Percentiles rank a stretch among this genome's conserved stretches.
phyloP scores from a whole-genome alignment of 768 basidiomycete species.

The Phlebiopsis flavidoalba region DNA sequence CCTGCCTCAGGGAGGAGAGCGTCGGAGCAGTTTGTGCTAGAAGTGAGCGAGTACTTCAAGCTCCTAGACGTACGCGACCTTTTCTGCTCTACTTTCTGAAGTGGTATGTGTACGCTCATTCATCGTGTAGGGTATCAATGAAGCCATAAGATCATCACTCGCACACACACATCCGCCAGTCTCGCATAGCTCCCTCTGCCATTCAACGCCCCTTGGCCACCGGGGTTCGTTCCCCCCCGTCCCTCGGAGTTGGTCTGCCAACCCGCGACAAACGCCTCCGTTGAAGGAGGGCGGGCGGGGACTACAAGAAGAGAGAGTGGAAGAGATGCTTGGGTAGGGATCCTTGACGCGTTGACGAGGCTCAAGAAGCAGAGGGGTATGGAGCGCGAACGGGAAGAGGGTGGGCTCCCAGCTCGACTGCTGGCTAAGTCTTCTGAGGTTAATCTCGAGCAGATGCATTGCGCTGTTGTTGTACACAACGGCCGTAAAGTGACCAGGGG shows the following conservation, averaged over 20 bases:
- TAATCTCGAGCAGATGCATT: not conserved
- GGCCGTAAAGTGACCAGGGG: no score
- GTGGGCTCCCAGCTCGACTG: not conserved
- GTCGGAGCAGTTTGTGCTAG: slow-evolving; percentile 83
- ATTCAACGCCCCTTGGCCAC: slow-evolving; percentile 76
- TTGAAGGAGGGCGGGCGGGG: slow-evolving; percentile 40
- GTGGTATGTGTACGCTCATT: not conserved
- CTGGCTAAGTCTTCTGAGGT: not conserved
- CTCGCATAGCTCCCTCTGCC: slow-evolving; percentile 83
- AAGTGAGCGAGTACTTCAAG: slow-evolving; percentile 84
- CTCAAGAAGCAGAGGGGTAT: slow-evolving; percentile 50
- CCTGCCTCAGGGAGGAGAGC: slow-evolving; percentile 75
- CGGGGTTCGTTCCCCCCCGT: slow-evolving; percentile 74
- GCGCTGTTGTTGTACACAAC: no score
- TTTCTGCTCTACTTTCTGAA: not conserved
- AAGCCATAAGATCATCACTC: slow-evolving; percentile 68
- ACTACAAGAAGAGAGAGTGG: slow-evolving; percentile 72
- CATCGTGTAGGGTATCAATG: slow-evolving; percentile 62
- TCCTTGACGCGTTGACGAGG: slow-evolving; percentile 60
- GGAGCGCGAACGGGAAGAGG: slow-evolving; percentile 19
- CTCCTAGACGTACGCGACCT: slow-evolving; percentile 61
- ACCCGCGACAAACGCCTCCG: slow-evolving; percentile 23
- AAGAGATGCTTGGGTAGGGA: slow-evolving; percentile 76
- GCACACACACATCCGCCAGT: slow-evolving; percentile 81
- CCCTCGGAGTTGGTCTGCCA: slow-evolving; percentile 74